Evolutionary conservation across 2,329 filamentous ascomycete species (phyloP).

Genomic region (Sporothrix brasiliensis): DNA sequence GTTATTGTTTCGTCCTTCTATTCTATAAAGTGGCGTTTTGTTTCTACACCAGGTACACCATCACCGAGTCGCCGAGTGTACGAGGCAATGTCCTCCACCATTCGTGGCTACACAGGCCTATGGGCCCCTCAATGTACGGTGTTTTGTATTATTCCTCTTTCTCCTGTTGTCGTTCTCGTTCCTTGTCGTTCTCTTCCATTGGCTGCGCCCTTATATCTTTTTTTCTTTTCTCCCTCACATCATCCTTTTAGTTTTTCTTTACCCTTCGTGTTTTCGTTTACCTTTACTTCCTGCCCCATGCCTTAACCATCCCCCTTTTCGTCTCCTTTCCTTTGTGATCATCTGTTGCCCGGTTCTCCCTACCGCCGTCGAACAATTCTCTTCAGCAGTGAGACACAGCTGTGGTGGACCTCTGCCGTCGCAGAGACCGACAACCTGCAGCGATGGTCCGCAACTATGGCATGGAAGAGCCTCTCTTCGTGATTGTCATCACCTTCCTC

Average conservation of each 20-base stretch:
- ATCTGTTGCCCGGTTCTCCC: neutral
- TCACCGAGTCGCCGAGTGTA: slow-evolving; percentile 27
- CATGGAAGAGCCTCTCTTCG: slow-evolving; percentile 31
- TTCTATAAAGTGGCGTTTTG: slow-evolving; percentile 23
- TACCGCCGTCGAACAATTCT: neutral
- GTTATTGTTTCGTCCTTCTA: neutral
- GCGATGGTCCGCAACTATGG: slow-evolving; percentile 31
- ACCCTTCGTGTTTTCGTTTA: neutral
- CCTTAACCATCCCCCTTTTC: neutral
- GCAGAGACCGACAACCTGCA: slow-evolving; percentile 3
- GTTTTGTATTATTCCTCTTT: neutral
- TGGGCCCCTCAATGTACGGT: neutral
- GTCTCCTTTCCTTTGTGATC: neutral
- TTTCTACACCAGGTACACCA: slow-evolving; percentile 24
- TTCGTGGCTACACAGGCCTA: slow-evolving; percentile 10
- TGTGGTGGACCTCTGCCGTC: neutral
- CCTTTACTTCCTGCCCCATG: neutral
- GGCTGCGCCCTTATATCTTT: neutral
- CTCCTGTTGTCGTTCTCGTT: neutral
- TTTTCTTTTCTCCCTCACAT: neutral
- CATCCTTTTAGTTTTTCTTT: neutral
- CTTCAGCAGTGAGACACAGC: slow-evolving; percentile 19
- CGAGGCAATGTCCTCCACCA: neutral
- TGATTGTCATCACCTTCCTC: slow-evolving; percentile 32
- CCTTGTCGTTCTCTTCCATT: neutral